A percentile compares a stretch with the other conserved stretches of the same genome.
Evolutionary conservation across 495 filamentous ascomycete genomes (phyloP).

Genomic region (Aspergillus biplanus): DNA sequence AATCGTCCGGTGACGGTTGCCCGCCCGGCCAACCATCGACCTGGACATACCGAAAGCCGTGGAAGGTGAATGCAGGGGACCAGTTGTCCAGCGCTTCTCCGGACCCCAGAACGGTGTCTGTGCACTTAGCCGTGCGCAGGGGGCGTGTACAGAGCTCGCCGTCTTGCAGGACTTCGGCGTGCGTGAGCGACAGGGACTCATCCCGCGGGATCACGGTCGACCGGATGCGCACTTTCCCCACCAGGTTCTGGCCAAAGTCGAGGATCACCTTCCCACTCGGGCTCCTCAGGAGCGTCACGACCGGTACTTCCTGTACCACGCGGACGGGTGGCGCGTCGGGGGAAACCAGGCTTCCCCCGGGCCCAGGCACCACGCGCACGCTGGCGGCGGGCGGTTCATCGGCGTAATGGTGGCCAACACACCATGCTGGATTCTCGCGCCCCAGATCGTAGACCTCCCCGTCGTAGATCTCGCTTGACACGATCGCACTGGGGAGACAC

Average conservation of each 20-base stretch:
- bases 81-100: slow-evolving; percentile 26
- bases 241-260: slow-evolving; percentile 62
- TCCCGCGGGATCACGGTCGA: slow-evolving; percentile 37
- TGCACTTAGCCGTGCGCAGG: slow-evolving; percentile 49
- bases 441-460: background rate
- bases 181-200: slow-evolving; percentile 35
- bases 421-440: background rate
- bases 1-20: slow-evolving; percentile 25
- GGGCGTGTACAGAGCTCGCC: slow-evolving; percentile 55
- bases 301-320: slow-evolving; percentile 40
- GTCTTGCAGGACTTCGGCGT: slow-evolving; percentile 54
- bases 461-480: background rate
- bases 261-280: slow-evolving; percentile 51
- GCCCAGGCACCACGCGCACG: slow-evolving; percentile 1
- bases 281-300: slow-evolving; percentile 44
- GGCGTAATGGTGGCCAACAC: background rate
- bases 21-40: slow-evolving; percentile 46
- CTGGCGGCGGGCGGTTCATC: background rate
- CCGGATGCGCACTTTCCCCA: slow-evolving; percentile 49
- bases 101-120: slow-evolving; percentile 42
- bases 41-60: slow-evolving; percentile 60
- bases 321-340: slow-evolving; percentile 50
- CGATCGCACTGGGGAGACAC: background rate
- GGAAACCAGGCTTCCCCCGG: slow-evolving; percentile 29
- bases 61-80: slow-evolving; percentile 53